Base-by-base conservation (phyloP, 148 eudicot species). In the Nepenthes gracilis region DNA sequence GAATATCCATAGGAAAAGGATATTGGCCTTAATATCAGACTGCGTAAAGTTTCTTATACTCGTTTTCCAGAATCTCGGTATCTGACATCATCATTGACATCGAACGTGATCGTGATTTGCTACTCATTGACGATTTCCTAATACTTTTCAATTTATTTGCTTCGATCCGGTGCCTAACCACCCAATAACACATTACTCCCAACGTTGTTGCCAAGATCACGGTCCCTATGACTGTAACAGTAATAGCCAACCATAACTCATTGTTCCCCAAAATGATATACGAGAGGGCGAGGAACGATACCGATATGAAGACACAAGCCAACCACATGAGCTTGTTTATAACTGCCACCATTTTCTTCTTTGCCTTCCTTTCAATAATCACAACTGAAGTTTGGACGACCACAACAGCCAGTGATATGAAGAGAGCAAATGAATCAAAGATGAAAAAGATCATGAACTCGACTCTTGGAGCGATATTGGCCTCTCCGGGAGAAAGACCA, bases 331-430 rank as follows among this genome's bases (percentile, higher is more conserved):
- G 68, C 62, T 77, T 77, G 62, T 77, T 77, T 0, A 77, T 69
- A 15, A 72, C 52, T 12, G 70, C 68, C 70, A 72, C 68, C 74
- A 77, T 63, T 57, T 66, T 67, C 59, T 62, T 77, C 66, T 77
- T 72, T 8, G 74, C 77, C 58, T 65, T 65, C 56, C 54, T 68
- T 33, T 77, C 80, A 4, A 72, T 59, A 10, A 72, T 69, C 38
- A 77, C 77, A 34, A 77, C 61, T 4, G 80, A 68, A 1, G 74
- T 77, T 52, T 77, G 80, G 47, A 77, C 80, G 35, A 77, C 71
- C 13, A 77, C 80, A 35, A 77, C 77, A 0, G 80, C 80, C 10
- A 77, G 63, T 7, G 80, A 72, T 33, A 72, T 77, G 64, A 77
- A 77, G 15, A 77, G 68, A 4, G 80, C 74, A 0, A 72, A 7